Evolutionary conservation across 2,329 filamentous ascomycete species (phyloP).

Genomic region (Cladosporium colombiae): DNA sequence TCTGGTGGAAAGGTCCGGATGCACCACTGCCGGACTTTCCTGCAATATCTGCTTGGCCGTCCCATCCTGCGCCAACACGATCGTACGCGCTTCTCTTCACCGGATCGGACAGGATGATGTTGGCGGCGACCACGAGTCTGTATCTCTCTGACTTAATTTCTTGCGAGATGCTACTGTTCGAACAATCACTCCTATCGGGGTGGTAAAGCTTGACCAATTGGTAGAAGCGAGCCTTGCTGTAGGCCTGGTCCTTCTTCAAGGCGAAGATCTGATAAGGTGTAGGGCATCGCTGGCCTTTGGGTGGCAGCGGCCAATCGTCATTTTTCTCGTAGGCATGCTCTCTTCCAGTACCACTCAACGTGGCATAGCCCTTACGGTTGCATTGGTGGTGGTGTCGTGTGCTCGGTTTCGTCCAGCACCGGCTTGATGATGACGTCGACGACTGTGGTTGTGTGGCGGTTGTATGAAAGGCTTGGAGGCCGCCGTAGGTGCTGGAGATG

Average conservation of each 20-base stretch:
- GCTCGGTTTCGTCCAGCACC: constrained; percentile 33
- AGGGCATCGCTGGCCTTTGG: constrained; percentile 50
- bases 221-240: constrained; percentile 83
- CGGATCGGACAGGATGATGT: constrained; percentile 83
- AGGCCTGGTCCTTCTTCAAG: constrained; percentile 61
- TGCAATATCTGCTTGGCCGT: constrained; percentile 45
- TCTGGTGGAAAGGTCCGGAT: constrained; percentile 37
- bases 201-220: constrained; percentile 95
- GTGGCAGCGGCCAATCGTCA: constrained; percentile 38
- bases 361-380: constrained; percentile 33
- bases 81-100: constrained; percentile 81
- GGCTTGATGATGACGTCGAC: constrained; percentile 48
- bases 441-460: constrained; percentile 30
- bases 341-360: constrained; percentile 33
- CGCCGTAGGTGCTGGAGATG: constrained; percentile 35
- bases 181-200: constrained; percentile 65
- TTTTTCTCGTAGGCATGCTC: constrained; percentile 30
- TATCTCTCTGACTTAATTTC: constrained; percentile 80
- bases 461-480: constrained; percentile 20
- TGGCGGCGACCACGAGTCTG: constrained; percentile 81
- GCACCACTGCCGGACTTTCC: constrained; percentile 25
- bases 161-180: constrained; percentile 54
- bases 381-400: constrained; percentile 33
- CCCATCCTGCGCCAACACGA: constrained; percentile 78
- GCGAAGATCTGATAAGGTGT: constrained; percentile 91